Evolutionary conservation across 2,329 filamentous ascomycete genomes (phyloP), one percentile per base, ranked within the genome.

Genomic region (Bipolaris bicolor): DNA sequence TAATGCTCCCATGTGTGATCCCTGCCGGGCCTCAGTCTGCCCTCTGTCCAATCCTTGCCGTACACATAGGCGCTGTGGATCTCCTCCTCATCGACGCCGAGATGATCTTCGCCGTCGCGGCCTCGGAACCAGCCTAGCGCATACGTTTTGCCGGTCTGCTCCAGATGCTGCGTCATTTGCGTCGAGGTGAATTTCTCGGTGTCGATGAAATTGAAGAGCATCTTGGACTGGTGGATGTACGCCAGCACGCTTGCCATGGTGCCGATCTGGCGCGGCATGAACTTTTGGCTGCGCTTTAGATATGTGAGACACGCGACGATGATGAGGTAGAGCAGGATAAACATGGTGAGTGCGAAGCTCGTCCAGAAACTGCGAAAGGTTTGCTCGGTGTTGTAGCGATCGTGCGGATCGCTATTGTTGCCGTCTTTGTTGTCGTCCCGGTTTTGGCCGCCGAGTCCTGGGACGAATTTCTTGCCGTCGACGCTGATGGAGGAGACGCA

Each of bases 211-310:
- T 86, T 85, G 61, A 87, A 87, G 44, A 93, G 78, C 90, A 93
- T 92, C 76, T 90, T 90, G 73, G 85, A 89, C 77, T 92, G 89
- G 75, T 93, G 88, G 58, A 93, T 90, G 69, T 89, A 93, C 0
- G 89, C 89, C 52, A 94, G 80, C 51, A 92, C 85, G 41, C 85
- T 88, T 1, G 90, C 87, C 65, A 94, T 92, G 18, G 90, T 92
- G 66, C 88, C 91, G 3, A 90, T 90, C 78, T 92, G 89, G 4
- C 90, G 84, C 1, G 90, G 90, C 54, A 93, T 79, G 74, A 93
- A 92, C 2, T 90, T 85, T 53, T 87, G 85, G 0, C 87, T 82
- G 13, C 90, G 85, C 1, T 84, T 83, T 16, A 80, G 55, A 67
- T 89, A 89, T 16, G 90, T 87, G 1, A 87, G 67, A 1, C 76